phyloP scores from a whole-genome alignment of 192 early-diverging fungal species.

The Coemansia sp. region DNA sequence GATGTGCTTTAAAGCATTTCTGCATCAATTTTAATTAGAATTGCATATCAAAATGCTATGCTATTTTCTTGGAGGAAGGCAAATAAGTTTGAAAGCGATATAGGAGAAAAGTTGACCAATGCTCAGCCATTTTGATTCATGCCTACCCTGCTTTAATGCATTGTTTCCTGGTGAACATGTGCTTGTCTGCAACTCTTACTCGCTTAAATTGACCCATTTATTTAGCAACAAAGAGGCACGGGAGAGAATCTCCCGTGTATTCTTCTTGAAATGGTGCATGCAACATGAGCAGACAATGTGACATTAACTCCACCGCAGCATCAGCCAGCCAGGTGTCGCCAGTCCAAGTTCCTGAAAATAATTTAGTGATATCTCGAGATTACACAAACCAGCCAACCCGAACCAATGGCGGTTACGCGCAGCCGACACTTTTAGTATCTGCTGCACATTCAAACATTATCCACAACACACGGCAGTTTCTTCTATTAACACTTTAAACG shows the following conservation, averaged over 20 bases:
- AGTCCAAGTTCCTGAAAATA: conserved; percentile 1
- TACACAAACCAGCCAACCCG: neutral
- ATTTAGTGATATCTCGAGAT: neutral
- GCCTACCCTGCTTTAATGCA: neutral
- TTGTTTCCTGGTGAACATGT: neutral
- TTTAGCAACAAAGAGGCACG: neutral
- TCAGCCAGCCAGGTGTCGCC: neutral
- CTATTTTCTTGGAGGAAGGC: neutral
- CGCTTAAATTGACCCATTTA: conserved; percentile 6
- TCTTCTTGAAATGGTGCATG: neutral
- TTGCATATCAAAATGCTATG: too few species aligned
- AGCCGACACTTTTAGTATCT: neutral
- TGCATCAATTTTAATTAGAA: too few species aligned
- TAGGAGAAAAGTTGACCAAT: neutral
- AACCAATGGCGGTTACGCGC: conserved; percentile 5
- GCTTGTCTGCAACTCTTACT: neutral
- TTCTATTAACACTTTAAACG: neutral
- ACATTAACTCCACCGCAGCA: neutral
- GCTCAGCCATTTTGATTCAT: conserved; percentile 2
- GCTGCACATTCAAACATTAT: neutral
- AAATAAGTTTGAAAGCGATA: neutral
- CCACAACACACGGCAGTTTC: neutral
- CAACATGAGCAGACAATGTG: neutral
- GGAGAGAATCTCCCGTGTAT: neutral
- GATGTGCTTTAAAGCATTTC: too few species aligned